Evolutionary conservation across 352 stramenopile species (phyloP), one percentile per base, ranked within the genome.

Genomic region (Globisporangium emineosum): DNA sequence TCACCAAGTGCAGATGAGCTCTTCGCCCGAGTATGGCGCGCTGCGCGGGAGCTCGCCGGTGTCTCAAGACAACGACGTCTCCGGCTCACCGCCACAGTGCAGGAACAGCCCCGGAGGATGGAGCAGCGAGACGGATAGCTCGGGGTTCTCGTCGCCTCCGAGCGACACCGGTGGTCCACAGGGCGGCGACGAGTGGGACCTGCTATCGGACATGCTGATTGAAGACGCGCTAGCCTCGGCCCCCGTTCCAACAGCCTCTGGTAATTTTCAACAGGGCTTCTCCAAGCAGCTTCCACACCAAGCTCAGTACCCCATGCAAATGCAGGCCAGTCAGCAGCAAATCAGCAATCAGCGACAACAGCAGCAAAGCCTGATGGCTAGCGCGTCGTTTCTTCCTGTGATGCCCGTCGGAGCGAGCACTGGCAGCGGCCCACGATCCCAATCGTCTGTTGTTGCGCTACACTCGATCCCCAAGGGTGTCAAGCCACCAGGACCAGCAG

Each of bases 171-270:
- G 66, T 17, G 61, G 62, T 47, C 40, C 40, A n/a, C 59, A 37
- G 6, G 27, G 49, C 6, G n/a, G 49, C 9, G 62, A 73, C 40
- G 74, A 89, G 47, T 89, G 78, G 78, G 72, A 84, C n/a, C 60
- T 89, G 35, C 66, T 89, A 19, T 84, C 73, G 21, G 78, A 89
- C 50, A 71, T 89, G 51, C 62, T 87, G 21, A 72, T 84, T 19
- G 71, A 84, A 35, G 78, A 89, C 54, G 74, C 79, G 8, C 42
- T 86, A 12, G 64, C 29, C 1, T 40, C 57, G 30, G 40, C 69
- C 2, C 53, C 53, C 4, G n/a, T 43, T 13, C 45, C n/a, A 12
- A 23, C 25, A 9, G 5, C 35, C 2, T n/a, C 33, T 45, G 37
- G 3, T 15, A 45, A 19, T n/a, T 52, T 25, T 17, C 47, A 47